Evolutionary conservation across 2,329 filamentous ascomycete genomes (phyloP).

Genomic region (Chaetothyriales sp.): DNA sequence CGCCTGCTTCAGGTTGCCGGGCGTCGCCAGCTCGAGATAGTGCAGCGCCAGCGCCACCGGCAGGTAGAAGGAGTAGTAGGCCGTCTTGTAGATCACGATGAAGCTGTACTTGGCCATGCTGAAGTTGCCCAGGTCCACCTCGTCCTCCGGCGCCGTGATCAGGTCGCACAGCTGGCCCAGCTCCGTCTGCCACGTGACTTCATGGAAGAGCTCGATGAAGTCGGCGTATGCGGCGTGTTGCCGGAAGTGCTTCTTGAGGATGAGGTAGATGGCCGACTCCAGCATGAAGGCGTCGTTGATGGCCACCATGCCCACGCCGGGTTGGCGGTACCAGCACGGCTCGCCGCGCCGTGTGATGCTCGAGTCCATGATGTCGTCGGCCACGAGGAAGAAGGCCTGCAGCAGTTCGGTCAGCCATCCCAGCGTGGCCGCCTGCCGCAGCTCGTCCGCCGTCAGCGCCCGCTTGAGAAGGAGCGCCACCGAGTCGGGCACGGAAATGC

Average conservation of each 20-base stretch:
- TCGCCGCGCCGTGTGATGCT: slow-evolving; percentile 88
- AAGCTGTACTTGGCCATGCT: slow-evolving; percentile 89
- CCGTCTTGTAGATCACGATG: slow-evolving; percentile 99
- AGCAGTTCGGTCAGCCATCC: slow-evolving; percentile 98
- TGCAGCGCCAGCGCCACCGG: slow-evolving; percentile 83
- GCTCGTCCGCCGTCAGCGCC: slow-evolving; percentile 65
- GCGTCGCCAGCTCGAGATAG: slow-evolving; percentile 71
- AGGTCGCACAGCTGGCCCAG: slow-evolving; percentile 89
- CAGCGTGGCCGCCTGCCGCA: slow-evolving; percentile 73
- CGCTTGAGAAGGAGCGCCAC: slow-evolving; percentile 62
- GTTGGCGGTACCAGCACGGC: slow-evolving; percentile 92
- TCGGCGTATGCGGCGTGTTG: slow-evolving; percentile 78
- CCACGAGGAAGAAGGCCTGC: slow-evolving; percentile 96
- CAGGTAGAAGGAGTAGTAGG: slow-evolving; percentile 98
- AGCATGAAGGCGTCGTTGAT: slow-evolving; percentile 99
- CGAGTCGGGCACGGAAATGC: slow-evolving; percentile 93
- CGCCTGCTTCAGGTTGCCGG: slow-evolving; percentile 76
- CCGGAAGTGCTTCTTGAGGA: slow-evolving; percentile 90
- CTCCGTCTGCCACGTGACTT: slow-evolving; percentile 86
- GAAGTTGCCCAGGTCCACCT: slow-evolving; percentile 89
- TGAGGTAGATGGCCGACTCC: slow-evolving; percentile 74
- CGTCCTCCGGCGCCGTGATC: slow-evolving; percentile 87
- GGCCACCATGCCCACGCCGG: slow-evolving; percentile 82
- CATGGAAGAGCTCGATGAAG: slow-evolving; percentile 90
- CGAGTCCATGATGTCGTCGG: slow-evolving; percentile 96